Conservation (phyloP, 1,139 yeast genomes). For the Taphrina betulina region DNA sequence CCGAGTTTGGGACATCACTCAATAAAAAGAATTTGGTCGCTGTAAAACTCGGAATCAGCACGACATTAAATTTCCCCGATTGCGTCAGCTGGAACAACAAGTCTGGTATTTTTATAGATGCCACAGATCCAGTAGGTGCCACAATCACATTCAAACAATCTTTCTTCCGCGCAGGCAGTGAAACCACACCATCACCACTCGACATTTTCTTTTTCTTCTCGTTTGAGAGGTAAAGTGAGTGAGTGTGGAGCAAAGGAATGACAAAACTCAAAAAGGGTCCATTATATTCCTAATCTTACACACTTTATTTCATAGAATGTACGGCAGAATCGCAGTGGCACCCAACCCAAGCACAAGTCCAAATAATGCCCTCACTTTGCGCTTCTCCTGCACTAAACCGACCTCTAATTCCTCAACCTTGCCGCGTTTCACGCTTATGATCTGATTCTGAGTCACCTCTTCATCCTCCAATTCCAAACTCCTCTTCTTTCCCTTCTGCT, state of each 20-base stretch:
- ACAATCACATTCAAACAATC: constrained; percentile 56
- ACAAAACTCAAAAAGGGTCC: too few relatives aligned
- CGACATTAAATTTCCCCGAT: constrained; percentile 44
- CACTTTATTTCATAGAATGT: constrained; percentile 8
- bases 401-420: constrained; percentile 33
- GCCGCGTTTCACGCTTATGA: constrained; percentile 30
- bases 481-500: constrained; percentile 12
- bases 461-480: constrained; percentile 13
- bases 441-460: constrained; percentile 5
- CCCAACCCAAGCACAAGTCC: constrained; percentile 35
- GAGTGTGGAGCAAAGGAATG: too few relatives aligned
- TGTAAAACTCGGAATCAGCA: constrained; percentile 77
- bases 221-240: too few relatives aligned
- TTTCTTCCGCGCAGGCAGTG: not conserved
- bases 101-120: constrained; percentile 82
- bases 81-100: not conserved
- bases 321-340: constrained; percentile 33
- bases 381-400: constrained; percentile 33
- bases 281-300: too few relatives aligned
- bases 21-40: constrained; percentile 70
- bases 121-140: constrained; percentile 95
- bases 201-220: too few relatives aligned
- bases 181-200: too few relatives aligned
- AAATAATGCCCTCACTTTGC: constrained; percentile 34
- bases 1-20: constrained; percentile 65